Evolutionary conservation across 1,284 basidiomycete species (phyloP).

Genomic region (Trichosporon asahii): DNA sequence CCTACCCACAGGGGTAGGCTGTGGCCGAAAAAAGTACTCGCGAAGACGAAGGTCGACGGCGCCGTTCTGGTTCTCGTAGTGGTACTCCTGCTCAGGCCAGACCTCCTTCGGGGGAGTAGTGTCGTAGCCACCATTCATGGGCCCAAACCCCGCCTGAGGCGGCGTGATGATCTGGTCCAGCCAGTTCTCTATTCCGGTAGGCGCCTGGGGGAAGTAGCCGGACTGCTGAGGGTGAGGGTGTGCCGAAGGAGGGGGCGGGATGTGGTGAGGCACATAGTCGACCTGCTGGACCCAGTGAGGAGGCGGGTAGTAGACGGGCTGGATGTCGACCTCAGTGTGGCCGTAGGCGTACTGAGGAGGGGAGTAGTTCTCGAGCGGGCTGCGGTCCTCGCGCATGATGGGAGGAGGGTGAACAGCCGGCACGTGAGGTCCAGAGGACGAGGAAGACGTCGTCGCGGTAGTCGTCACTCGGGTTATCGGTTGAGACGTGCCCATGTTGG

Average conservation of each 20-base stretch:
- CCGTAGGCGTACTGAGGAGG: not conserved
- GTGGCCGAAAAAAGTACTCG: slow-evolving; percentile 10
- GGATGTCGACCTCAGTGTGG: not conserved
- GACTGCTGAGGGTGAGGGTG: slow-evolving; percentile 9
- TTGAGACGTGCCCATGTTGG: not conserved
- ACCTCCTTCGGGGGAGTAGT: slow-evolving; percentile 9
- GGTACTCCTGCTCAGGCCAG: slow-evolving; percentile 10
- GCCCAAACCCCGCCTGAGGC: not conserved
- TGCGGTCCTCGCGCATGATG: slow-evolving; percentile 3
- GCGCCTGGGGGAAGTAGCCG: not conserved
- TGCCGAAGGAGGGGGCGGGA: slow-evolving; percentile 4
- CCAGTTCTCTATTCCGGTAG: slow-evolving; percentile 18
- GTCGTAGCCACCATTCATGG: slow-evolving; percentile 6
- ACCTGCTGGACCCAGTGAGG: slow-evolving; percentile 4
- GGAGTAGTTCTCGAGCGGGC: not conserved
- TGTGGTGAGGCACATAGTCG: slow-evolving; percentile 5
- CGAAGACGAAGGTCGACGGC: slow-evolving; percentile 7
- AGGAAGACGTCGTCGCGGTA: slow-evolving; percentile 4
- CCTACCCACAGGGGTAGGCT: slow-evolving; percentile 11
- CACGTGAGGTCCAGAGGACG: not conserved
- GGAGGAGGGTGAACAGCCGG: not conserved
- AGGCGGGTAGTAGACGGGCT: not conserved
- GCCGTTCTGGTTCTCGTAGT: slow-evolving; percentile 10
- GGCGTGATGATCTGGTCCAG: slow-evolving; percentile 17
- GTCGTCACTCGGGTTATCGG: not conserved